Base-by-base conservation (phyloP, 805 yeast species). In the Wickerhamiella brachini region DNA sequence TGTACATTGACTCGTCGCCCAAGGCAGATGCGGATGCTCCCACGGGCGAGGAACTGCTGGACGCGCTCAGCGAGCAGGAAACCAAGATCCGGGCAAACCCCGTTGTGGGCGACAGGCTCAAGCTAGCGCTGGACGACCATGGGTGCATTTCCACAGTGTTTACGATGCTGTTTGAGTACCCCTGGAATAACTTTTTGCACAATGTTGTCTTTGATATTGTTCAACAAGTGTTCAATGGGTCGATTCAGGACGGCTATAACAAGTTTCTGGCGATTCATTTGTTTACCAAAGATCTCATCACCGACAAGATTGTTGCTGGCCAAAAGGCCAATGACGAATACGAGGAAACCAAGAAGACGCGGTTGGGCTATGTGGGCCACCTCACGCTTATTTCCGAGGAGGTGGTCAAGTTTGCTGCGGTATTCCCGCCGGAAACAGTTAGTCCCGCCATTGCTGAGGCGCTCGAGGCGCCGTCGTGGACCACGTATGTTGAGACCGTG, bases 281-380 rank as follows among this genome's bases (percentile, higher is more conserved):
- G 49, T 80, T 85, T 64, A 81, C 83, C 58, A 74, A 78, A 62
- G 81, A 80, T 48, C 64, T 73, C 12, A 77, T 83, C 45, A 76
- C 81, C 1, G 72, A 75, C 57, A 65, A 76, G 26, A 79, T 83
- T 20, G 71, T 83, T 20, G 71, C 73, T 38, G 89, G 89, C 4
- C 85, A 83, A 58, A 67, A 68, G 54, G 68, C 68, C 26, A 80
- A 85, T 52, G 76, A 77, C 53, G 74, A 74, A 37, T 76, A 79
- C 60, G 85, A 85, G 63, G 76, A 73, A 56, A 69, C 69, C 52
- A 71, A 73, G 15, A 78, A 79, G 4, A 76, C 85, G 42, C 75
- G 94, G 51, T 77, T 89, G 41, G 98, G 98, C 0, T 93, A 87
- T 63, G 88, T 89, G 87, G 98, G 98, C n/a, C 98, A 93, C 65